Conservation (phyloP, 345 rosid species). For the Excoecaria agallocha region DNA sequence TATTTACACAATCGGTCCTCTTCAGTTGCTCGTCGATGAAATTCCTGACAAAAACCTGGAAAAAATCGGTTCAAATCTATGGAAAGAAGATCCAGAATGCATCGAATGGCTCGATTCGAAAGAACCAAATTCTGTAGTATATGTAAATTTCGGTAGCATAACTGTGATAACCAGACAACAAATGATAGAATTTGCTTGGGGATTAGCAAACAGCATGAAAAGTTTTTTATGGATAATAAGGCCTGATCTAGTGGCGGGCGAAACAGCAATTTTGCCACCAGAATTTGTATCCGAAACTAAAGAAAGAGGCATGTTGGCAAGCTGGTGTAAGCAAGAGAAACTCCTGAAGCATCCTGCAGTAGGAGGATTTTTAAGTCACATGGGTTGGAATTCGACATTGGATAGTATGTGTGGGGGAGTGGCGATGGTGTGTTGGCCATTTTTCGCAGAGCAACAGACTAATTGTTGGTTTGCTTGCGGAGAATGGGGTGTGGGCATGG, state of each 20-base stretch:
- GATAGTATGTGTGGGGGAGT: slow-evolving; percentile 22
- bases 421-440: slow-evolving; percentile 24
- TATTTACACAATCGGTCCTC: slow-evolving; percentile 29
- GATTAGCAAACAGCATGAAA: slow-evolving; percentile 27
- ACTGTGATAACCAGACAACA: slow-evolving; percentile 20
- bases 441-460: slow-evolving; percentile 24
- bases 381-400: slow-evolving; percentile 33
- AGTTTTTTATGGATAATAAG: slow-evolving; percentile 31
- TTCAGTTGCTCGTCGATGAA: slow-evolving; percentile 15
- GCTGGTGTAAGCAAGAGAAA: slow-evolving; percentile 29
- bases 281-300: slow-evolving; percentile 18
- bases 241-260: slow-evolving; percentile 20
- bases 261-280: slow-evolving; percentile 5
- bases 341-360: slow-evolving; percentile 26
- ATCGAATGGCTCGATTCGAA: slow-evolving; percentile 24
- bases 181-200: slow-evolving; percentile 32
- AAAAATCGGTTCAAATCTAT: slow-evolving; percentile 16
- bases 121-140: slow-evolving; percentile 22
- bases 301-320: slow-evolving; percentile 20
- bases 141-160: slow-evolving; percentile 30
- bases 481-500: slow-evolving; percentile 25
- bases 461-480: slow-evolving; percentile 23
- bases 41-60: background rate
- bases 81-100: slow-evolving; percentile 28
- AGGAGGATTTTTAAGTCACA: slow-evolving; percentile 27